A percentile compares a stretch with the other conserved stretches of the same genome.
Conservation (phyloP, 257 asterid genomes). For the Haberlea rhodopensis region DNA sequence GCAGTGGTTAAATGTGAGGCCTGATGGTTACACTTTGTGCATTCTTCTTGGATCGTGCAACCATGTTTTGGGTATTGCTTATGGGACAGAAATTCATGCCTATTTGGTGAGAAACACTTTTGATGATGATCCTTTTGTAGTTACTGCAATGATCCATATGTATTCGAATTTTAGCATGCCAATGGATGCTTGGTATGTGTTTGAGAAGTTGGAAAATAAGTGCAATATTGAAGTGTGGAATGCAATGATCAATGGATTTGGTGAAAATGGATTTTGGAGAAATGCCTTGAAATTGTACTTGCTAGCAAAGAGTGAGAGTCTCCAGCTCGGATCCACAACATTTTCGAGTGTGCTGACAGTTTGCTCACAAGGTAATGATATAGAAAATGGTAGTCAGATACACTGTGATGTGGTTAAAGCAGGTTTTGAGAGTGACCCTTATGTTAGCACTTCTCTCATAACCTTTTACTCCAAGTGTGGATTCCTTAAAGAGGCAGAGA, state of each 20-base stretch:
- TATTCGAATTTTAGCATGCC: slow-evolving; percentile 50
- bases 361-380: slow-evolving; percentile 55
- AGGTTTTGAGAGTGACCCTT: slow-evolving; percentile 60
- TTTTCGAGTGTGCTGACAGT: slow-evolving; percentile 56
- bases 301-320: slow-evolving; percentile 43
- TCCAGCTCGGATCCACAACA: slow-evolving; percentile 53
- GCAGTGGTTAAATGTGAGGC: slow-evolving; percentile 53
- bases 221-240: slow-evolving; percentile 57
- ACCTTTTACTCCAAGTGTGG: slow-evolving; percentile 70
- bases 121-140: slow-evolving; percentile 54
- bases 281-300: slow-evolving; percentile 51
- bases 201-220: slow-evolving; percentile 42
- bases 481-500: slow-evolving; percentile 45
- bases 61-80: slow-evolving; percentile 18
- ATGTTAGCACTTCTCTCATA: slow-evolving; percentile 66
- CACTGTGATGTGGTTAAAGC: slow-evolving; percentile 70
- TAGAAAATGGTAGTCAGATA: slow-evolving; percentile 53
- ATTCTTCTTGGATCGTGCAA: slow-evolving; percentile 61
- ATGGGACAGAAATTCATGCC: slow-evolving; percentile 70
- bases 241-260: slow-evolving; percentile 67
- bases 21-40: slow-evolving; percentile 75
- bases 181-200: slow-evolving; percentile 63
- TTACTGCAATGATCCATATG: slow-evolving; percentile 66
- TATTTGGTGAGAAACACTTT: slow-evolving; percentile 47
- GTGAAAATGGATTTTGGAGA: slow-evolving; percentile 59